These are phyloP conservation scores for Gentiana macrophylla DNA, from an alignment of 257 asterid species.

Conservation along the genomic window DNA sequence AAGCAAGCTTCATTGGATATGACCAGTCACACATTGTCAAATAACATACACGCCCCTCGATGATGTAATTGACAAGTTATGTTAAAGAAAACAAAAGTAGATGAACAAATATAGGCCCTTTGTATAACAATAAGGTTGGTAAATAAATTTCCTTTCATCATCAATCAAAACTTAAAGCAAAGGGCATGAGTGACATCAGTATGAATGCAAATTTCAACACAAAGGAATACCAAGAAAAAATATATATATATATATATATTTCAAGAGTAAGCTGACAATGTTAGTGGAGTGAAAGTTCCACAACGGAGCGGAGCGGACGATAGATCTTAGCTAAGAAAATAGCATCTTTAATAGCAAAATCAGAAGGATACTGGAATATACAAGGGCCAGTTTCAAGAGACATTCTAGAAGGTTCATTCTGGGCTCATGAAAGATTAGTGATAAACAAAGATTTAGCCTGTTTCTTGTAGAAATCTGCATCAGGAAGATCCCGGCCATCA, in stretches of 20 bases:
- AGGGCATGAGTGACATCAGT: too few relatives aligned
- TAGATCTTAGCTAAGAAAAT: background rate
- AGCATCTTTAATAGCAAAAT: background rate
- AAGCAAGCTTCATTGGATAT: slow-evolving; percentile 89
- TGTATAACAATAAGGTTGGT: background rate
- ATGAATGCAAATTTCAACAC: background rate
- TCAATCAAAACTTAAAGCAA: background rate
- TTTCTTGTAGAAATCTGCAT: slow-evolving; percentile 73
- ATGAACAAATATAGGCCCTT: background rate
- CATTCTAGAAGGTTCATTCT: slow-evolving; percentile 86
- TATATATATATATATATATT: too few relatives aligned
- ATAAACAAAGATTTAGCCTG: slow-evolving; percentile 73
- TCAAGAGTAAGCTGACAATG: too few relatives aligned
- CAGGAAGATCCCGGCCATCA: slow-evolving; percentile 82
- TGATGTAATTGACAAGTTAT: slow-evolving; percentile 51
- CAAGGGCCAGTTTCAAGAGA: slow-evolving; percentile 87
- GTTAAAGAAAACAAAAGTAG: slow-evolving; percentile 34
- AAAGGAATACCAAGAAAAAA: too few relatives aligned
- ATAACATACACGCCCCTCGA: slow-evolving; percentile 87
- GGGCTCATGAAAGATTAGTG: slow-evolving; percentile 74
- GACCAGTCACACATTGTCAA: slow-evolving; percentile 89
- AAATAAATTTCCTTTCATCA: too few relatives aligned
- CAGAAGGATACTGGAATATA: slow-evolving; percentile 78
- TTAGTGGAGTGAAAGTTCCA: too few relatives aligned
- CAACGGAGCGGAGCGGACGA: too few relatives aligned